A percentile compares a stretch with the other conserved stretches of the same genome.
Conservation (phyloP, 306 rosid species). For the Pueraria montana region DNA sequence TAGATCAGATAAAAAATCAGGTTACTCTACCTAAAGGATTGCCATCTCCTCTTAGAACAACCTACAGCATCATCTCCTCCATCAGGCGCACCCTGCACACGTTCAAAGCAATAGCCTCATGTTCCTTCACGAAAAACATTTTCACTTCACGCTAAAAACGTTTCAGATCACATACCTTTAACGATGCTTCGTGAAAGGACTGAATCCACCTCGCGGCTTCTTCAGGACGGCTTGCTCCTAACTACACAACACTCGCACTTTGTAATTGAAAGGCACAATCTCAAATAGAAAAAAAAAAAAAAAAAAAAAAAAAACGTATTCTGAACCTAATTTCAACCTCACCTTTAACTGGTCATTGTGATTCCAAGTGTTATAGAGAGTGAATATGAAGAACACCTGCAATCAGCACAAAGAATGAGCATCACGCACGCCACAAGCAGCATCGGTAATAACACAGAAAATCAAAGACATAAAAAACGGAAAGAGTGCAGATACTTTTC, state of each 20-base stretch:
- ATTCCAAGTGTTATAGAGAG: conserved; percentile 81
- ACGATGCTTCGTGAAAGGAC: conserved; percentile 77
- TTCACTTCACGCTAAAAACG: conserved; percentile 6
- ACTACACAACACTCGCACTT: conserved; percentile 56
- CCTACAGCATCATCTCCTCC: conserved; percentile 61
- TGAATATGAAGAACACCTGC: conserved; percentile 88
- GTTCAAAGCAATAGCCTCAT: conserved; percentile 40
- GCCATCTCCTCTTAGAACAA: conserved; percentile 73
- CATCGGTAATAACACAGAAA: conserved; percentile 43
- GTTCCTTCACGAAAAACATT: conserved; percentile 44
- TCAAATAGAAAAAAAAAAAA: conserved; percentile 12
- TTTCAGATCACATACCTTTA: conserved; percentile 64
- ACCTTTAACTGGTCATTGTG: conserved; percentile 91
- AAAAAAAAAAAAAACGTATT: conserved; percentile 4
- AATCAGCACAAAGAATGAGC: conserved; percentile 42
- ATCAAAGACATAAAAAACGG: conserved; percentile 4
- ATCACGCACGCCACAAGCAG: conserved; percentile 9
- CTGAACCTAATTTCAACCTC: conserved; percentile 31
- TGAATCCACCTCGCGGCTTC: conserved; percentile 97
- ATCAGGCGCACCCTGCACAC: conserved; percentile 68
- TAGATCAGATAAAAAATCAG: not conserved
- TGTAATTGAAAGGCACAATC: conserved; percentile 1
- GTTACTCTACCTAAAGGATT: conserved; percentile 69
- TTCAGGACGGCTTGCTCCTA: conserved; percentile 94
- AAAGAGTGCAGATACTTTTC: conserved; percentile 67